Conservation (phyloP, 768 basidiomycete genomes). For the Chlorophyllum brunneum region DNA sequence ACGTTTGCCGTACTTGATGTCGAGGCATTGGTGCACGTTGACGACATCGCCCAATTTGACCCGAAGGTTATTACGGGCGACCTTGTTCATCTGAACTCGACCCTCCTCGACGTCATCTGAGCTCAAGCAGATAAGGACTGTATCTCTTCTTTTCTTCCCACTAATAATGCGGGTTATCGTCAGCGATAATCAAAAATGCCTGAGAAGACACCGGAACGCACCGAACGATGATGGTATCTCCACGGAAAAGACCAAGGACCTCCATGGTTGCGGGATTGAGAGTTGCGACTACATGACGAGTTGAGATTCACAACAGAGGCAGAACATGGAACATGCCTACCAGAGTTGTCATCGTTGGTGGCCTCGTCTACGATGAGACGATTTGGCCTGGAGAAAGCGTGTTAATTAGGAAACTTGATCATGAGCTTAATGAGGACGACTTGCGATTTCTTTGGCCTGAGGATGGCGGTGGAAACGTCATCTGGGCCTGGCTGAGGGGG, state of each 20-base stretch:
- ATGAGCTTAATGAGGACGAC: conserved; percentile 27
- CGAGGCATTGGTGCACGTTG: conserved; percentile 91
- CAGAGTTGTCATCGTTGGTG: conserved; percentile 92
- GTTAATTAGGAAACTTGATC: conserved; percentile 3
- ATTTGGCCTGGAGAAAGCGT: conserved; percentile 66
- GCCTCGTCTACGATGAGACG: conserved; percentile 97
- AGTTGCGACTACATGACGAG: conserved; percentile 68
- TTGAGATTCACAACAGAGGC: conserved; percentile 8
- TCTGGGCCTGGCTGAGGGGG: conserved; percentile 80
- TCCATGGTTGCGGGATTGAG: conserved; percentile 98
- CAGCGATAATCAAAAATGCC: not conserved
- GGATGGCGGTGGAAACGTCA: conserved; percentile 91
- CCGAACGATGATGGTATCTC: conserved; percentile 95
- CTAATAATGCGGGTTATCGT: conserved; percentile 34
- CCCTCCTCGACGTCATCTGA: conserved; percentile 98
- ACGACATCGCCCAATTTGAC: conserved; percentile 97
- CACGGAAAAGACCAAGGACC: conserved; percentile 86
- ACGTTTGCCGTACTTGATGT: conserved; percentile 99
- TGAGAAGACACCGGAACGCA: conserved; percentile 28
- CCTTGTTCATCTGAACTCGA: conserved; percentile 98
- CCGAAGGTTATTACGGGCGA: conserved; percentile 97
- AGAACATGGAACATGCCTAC: conserved; percentile 32
- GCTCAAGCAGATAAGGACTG: conserved; percentile 93
- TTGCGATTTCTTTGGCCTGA: conserved; percentile 97
- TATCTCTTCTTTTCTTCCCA: conserved; percentile 97